Base-by-base conservation (phyloP, 306 rosid genomes). In the Cajanus cajan region DNA sequence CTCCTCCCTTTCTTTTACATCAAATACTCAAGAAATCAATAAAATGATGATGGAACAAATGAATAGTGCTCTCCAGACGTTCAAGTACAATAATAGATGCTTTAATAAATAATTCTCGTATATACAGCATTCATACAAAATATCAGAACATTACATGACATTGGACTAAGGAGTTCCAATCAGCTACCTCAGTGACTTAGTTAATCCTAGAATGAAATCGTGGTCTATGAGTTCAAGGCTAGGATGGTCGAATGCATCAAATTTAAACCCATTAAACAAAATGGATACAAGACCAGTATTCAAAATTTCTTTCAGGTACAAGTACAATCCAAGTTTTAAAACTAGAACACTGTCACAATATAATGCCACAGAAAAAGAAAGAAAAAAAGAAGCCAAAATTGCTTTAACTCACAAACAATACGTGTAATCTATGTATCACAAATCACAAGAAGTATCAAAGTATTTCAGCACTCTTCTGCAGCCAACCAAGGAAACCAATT, bases 401-500 rank as follows among this genome's bases (percentile, higher is more conserved):
- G 76, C 73, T 76, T 25, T 57, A 36, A 61, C 65, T 58, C 83
- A 69, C 82, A 77, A 72, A 74, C 43, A 61, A 59, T 73, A 63
- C 13, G 50, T 15, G 76, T 68, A 71, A 45, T 65, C 50, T 66
- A 45, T 51, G 81, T 44, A 78, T 74, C 44, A 73, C 44, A 83
- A 28, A 74, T 54, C 76, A 18, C 68, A 55, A 52, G 62, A 52
- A 51, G 78, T 80, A 43, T 59, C 65, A 6, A 73, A 74, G 80
- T 24, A 73, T 68, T 62, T 78, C 74, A 39, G 44, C 83, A 52
- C 73, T 76, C 65, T 59, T 78, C 65, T 64, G 84, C 71, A 78
- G 41, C 79, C 74, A 77, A 66, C 71, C 75, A 80, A 73, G 76
- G 69, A 80, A 86, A 77, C 62, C 76, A 70, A 65, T 13, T 47